phyloP scores from a whole-genome alignment of 192 early-diverging fungal genomes.

The Backusella westeae region DNA sequence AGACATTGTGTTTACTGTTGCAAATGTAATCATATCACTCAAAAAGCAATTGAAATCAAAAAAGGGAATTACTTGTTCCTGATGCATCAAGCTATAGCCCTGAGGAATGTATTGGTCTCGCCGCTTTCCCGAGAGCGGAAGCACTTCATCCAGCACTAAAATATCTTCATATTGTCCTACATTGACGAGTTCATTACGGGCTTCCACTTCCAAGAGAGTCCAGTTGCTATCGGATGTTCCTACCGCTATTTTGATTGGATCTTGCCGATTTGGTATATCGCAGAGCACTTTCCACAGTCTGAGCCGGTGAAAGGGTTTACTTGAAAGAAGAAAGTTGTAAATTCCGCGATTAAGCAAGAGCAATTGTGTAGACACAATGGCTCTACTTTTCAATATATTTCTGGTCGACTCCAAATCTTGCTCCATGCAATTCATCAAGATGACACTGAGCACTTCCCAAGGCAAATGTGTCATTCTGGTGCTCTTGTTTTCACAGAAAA shows the following conservation, averaged over 20 bases:
- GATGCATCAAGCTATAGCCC: background rate
- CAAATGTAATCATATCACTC: background rate
- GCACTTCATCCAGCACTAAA: constrained; percentile 1
- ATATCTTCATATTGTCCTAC: background rate
- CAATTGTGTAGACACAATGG: background rate
- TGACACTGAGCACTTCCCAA: background rate
- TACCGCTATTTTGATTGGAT: constrained; percentile 5
- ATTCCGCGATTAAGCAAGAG: background rate
- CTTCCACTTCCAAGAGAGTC: constrained; percentile 8
- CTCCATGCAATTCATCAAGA: background rate
- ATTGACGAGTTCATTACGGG: background rate
- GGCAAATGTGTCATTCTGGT: background rate
- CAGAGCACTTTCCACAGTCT: constrained; percentile 2
- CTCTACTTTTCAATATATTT: background rate
- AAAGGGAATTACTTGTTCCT: background rate
- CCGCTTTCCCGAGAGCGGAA: background rate
- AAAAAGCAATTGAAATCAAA: constrained; percentile 4
- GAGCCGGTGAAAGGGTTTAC: background rate
- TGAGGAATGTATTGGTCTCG: background rate
- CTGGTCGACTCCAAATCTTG: background rate
- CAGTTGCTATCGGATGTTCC: background rate
- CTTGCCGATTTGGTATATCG: background rate
- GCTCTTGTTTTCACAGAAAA: too few relatives aligned
- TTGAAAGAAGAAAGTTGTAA: background rate
- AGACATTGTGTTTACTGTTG: constrained; percentile 4